These are phyloP conservation scores for Albophoma yamanashiensis DNA, from an alignment of 2,329 filamentous ascomycete genomes.

Conservation along the genomic window DNA sequence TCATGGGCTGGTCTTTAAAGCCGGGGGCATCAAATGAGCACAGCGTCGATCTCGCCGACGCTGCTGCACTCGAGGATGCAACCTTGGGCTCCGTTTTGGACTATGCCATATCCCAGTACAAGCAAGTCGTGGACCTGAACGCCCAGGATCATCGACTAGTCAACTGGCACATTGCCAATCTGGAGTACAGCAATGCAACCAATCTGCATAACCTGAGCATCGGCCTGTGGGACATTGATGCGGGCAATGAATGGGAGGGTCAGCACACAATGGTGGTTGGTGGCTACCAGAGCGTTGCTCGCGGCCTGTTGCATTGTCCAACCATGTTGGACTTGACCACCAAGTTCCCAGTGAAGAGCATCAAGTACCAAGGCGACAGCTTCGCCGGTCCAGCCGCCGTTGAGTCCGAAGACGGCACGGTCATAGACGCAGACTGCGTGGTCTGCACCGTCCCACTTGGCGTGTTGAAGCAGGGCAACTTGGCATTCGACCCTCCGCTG, in stretches of 20 bases:
- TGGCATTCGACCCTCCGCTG: slow-evolving; percentile 85
- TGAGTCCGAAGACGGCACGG: slow-evolving; percentile 66
- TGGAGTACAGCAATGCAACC: slow-evolving; percentile 94
- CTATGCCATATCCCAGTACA: slow-evolving; percentile 81
- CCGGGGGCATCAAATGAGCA: slow-evolving; percentile 49
- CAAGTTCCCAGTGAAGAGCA: slow-evolving; percentile 59
- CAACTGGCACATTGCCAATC: slow-evolving; percentile 97
- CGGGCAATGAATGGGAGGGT: slow-evolving; percentile 94
- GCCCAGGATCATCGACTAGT: slow-evolving; percentile 81
- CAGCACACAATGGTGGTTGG: slow-evolving; percentile 88
- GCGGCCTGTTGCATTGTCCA: slow-evolving; percentile 71
- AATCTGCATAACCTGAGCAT: slow-evolving; percentile 82
- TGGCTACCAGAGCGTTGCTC: slow-evolving; percentile 88
- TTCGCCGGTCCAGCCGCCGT: slow-evolving; percentile 43
- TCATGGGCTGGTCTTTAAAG: slow-evolving; percentile 75
- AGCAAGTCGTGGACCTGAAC: slow-evolving; percentile 68
- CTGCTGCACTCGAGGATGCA: slow-evolving; percentile 53
- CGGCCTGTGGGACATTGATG: slow-evolving; percentile 91
- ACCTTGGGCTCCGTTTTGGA: slow-evolving; percentile 89
- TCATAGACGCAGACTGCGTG: slow-evolving; percentile 78
- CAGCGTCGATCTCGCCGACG: slow-evolving; percentile 60
- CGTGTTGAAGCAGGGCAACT: slow-evolving; percentile 71
- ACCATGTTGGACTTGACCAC: slow-evolving; percentile 67
- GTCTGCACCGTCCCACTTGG: slow-evolving; percentile 85
- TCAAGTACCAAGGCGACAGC: slow-evolving; percentile 49